Base-by-base conservation (phyloP, 192 early-diverging fungal genomes). In the Backusella tuberculispora region DNA sequence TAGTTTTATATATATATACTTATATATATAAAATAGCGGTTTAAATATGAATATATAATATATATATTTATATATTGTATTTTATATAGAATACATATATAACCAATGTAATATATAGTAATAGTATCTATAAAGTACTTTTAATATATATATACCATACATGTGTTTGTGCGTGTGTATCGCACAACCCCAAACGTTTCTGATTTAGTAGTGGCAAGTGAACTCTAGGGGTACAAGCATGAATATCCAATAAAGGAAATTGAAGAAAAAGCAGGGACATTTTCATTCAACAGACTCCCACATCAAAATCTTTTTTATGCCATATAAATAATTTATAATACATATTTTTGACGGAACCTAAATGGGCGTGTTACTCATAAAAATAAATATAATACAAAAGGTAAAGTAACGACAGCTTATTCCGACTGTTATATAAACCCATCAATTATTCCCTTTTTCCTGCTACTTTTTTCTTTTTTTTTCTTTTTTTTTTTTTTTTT, bases 271-370 rank as follows among this genome's bases (percentile, higher is more conserved):
- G 37, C 41, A 67, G 66, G 66, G 66, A 67, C 66, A 43, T 67
- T 43, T 67, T 67, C 65, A 41, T 56, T 56, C 53, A 60, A 60
- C 24, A 26, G 53, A 60, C 53, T 60, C 53, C 53, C 53, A 60
- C 53, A 60, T 60, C 53, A 60, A 24, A 60, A 60, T 12, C 21
- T 60, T 60, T 60, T 60, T 24, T 24, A 24, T 26, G 19, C 21
- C 40, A 67, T 67, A 67, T 67, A 67, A 67, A 67, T 67, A 67
- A 67, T 67, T 67, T 67, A 67, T 67, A 67, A 67, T 67, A 67
- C 29, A 4, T 34, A 40, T 67, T 43, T 53, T 67, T 67, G 66
- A 67, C 66, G 66, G 66, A 67, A 67, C 37, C 66, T 60, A 60
- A 60, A 60, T 60, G 53, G 21, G 53, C 26, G 53, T 60, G 53